phyloP scores from a whole-genome alignment of 2,329 filamentous ascomycete genomes.

The Fusarium luffae region DNA sequence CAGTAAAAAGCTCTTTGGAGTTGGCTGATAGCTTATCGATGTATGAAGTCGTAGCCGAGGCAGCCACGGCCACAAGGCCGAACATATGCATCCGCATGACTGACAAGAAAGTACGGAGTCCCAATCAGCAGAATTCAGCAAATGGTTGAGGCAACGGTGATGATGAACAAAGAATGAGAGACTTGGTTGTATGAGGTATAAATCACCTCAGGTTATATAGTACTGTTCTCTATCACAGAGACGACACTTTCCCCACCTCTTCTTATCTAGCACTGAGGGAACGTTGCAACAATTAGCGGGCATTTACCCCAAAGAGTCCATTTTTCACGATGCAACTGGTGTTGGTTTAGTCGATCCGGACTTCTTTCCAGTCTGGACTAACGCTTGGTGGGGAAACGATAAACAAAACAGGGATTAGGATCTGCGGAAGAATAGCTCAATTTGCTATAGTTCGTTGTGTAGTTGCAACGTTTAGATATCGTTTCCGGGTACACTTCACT shows the following conservation, averaged over 20 bases:
- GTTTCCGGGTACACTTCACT: not conserved
- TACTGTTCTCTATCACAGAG: not conserved
- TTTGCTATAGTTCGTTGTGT: not conserved
- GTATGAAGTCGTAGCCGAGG: not conserved
- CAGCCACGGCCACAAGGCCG: not conserved
- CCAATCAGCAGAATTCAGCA: not conserved
- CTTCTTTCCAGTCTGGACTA: not conserved
- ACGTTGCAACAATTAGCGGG: not conserved
- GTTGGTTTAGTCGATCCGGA: not conserved
- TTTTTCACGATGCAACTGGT: not conserved
- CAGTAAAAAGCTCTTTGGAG: constrained; percentile 30
- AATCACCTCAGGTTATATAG: not conserved
- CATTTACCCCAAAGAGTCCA: not conserved
- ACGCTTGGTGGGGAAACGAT: not conserved
- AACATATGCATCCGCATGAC: not conserved
- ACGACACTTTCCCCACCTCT: not conserved
- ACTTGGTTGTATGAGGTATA: not conserved
- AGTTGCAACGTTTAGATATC: not conserved
- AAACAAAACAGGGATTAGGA: not conserved
- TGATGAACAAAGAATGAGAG: not conserved
- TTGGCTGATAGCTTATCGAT: constrained; percentile 15
- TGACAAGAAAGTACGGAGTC: accelerated
- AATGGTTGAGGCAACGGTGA: no score
- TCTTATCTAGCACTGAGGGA: not conserved
- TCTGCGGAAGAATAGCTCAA: not conserved